phyloP scores from a whole-genome alignment of 768 basidiomycete genomes.

The Suillus decipiens region DNA sequence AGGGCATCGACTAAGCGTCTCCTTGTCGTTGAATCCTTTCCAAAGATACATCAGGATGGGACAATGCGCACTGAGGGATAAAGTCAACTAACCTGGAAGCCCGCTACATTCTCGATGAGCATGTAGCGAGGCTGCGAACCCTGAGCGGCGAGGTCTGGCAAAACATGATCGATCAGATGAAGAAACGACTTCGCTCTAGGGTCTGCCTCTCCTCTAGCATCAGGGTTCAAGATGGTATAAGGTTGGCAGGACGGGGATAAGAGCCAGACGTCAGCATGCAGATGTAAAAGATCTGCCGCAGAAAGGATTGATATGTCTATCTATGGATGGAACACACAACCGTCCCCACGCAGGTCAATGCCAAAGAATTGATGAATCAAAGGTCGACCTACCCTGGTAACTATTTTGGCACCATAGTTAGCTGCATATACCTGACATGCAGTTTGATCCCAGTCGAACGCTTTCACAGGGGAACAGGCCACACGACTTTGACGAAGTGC shows the following conservation, averaged over 20 bases:
- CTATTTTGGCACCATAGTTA: conserved; percentile 53
- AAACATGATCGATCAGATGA: conserved; percentile 61
- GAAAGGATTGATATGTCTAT: conserved; percentile 64
- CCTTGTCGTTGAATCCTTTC: conserved; percentile 67
- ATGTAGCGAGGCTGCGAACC: conserved; percentile 56
- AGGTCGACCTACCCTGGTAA: conserved; percentile 47
- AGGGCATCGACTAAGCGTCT: conserved; percentile 54
- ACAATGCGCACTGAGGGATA: conserved; percentile 6
- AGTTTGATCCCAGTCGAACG: conserved; percentile 84
- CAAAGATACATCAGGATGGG: conserved; percentile 13
- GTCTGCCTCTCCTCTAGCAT: conserved; percentile 68
- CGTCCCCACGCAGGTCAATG: neutral
- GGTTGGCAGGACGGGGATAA: conserved; percentile 85
- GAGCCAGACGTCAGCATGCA: conserved; percentile 69
- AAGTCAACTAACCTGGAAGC: conserved; percentile 65
- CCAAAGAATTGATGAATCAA: neutral
- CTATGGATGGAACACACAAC: conserved; percentile 26
- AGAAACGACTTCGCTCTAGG: conserved; percentile 78
- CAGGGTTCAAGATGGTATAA: conserved; percentile 76
- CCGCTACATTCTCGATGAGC: conserved; percentile 80
- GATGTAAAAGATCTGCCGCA: conserved; percentile 44
- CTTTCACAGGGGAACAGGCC: conserved; percentile 52
- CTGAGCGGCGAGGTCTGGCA: conserved; percentile 54
- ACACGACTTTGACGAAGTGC: conserved; percentile 58
- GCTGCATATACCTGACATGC: conserved; percentile 70